Base-by-base conservation (phyloP, 495 filamentous ascomycete species). In the Trypethelium eluteriae region DNA sequence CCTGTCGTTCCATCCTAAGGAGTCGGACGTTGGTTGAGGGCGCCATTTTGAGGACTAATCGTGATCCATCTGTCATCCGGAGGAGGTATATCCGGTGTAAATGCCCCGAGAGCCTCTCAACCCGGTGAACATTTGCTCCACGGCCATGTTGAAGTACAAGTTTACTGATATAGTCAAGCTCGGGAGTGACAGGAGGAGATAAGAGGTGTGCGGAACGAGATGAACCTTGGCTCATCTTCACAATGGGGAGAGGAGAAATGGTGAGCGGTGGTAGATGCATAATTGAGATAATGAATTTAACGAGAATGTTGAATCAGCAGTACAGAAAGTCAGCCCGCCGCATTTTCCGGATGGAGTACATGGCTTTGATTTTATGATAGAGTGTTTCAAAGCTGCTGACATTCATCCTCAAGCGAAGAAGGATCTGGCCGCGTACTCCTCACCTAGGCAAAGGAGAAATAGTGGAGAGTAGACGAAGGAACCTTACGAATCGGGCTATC, bases 1-100 rank as follows among this genome's bases (percentile, higher is more conserved):
- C 71, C 11, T 75, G 74, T 36, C 81, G 77, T 71, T 89, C 86
- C 62, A 85, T 82, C 25, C 86, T 82, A 2, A 89, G 77, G 3
- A 87, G 75, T 9, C 80, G 78, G 2, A 80, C 81, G 34, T 76
- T 78, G 44, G 77, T 74, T 25, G 74, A 75, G n/a, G 86, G 85
- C 25, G 79, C 77, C 66, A 79, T 75, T 70, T 85, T 84, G 7
- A 88, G 71, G 2, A 87, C 69, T 36, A 88, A 70, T 44, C 77
- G 76, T 39, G 74, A 75, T 25, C 81, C 81, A 65, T 87, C 85
- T 0, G 83, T 81, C 39, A 87, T 80, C 46, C 71, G 77, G 7
- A 88, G 70, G 1, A 79, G 72, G 62, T 81, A 83, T 25, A 86
- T 75, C 4, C 80, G 78, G 72, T 86, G 81, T 32, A 87, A 72